Conservation (phyloP, 73 alveolate species). For the Paramecium primaurelia region DNA sequence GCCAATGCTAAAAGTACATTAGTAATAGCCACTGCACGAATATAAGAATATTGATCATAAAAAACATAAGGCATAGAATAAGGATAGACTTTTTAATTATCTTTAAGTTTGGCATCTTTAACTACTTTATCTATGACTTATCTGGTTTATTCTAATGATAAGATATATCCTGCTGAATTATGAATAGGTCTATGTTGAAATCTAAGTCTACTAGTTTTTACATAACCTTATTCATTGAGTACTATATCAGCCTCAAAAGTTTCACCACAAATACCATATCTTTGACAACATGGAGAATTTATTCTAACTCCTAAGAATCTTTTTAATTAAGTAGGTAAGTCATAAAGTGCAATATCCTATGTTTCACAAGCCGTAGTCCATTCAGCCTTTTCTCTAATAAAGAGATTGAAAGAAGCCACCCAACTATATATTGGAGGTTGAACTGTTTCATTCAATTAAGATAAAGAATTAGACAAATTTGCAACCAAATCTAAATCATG, state of each 20-base stretch:
- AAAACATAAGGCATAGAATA: constrained; percentile 89
- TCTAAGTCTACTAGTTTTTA: constrained; percentile 86
- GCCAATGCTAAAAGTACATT: constrained; percentile 86
- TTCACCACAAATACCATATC: constrained; percentile 95
- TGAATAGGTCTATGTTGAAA: constrained; percentile 87
- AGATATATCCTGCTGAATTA: constrained; percentile 66
- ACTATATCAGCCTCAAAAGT: constrained; percentile 79
- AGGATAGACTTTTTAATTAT: constrained; percentile 79
- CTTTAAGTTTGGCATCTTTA: neutral
- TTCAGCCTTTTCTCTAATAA: constrained; percentile 68
- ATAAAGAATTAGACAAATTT: constrained; percentile 76
- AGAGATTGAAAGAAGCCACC: constrained; percentile 84
- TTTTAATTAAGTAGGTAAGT: constrained; percentile 81
- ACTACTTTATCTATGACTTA: constrained; percentile 72
- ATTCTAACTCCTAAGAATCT: constrained; percentile 79
- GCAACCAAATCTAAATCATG: constrained; percentile 74
- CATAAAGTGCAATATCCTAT: constrained; percentile 71
- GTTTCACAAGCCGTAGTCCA: constrained; percentile 79
- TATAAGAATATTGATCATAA: constrained; percentile 91
- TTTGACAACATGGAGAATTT: constrained; percentile 80
- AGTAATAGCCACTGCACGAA: constrained; percentile 83
- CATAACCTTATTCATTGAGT: constrained; percentile 80
- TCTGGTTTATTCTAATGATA: constrained; percentile 82
- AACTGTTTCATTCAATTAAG: constrained; percentile 79
- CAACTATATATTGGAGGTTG: constrained; percentile 93